These are phyloP conservation scores for Deinandra increscens DNA, from an alignment of 129 eudicot genomes.

Conservation along the genomic window DNA sequence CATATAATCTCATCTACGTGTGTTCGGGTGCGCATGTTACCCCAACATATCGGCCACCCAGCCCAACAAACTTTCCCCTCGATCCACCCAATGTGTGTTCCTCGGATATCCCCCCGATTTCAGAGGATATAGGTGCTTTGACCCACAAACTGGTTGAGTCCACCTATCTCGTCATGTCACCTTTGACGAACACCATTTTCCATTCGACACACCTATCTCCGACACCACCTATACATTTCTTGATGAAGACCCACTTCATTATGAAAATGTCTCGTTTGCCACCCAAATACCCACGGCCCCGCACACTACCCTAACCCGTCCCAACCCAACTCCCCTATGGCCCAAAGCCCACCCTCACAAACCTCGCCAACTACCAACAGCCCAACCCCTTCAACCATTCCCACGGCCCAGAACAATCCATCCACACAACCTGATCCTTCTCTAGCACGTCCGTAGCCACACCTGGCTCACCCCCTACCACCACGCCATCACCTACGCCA, in stretches of 20 bases:
- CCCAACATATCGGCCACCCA: not conserved
- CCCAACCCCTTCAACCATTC: too few species aligned
- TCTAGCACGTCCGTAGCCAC: too few species aligned
- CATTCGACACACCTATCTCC: not conserved
- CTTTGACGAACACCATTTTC: not conserved
- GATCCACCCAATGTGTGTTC: not conserved
- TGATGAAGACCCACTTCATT: not conserved
- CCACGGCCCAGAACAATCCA: too few species aligned
- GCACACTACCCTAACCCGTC: not conserved
- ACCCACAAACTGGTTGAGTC: not conserved
- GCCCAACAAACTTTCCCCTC: not conserved
- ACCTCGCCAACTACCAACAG: too few species aligned
- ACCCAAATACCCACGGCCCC: not conserved
- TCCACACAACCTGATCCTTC: too few species aligned
- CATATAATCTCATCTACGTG: not conserved
- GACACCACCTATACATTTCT: not conserved
- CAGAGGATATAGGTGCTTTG: not conserved
- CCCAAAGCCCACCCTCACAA: too few species aligned
- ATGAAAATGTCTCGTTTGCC: not conserved
- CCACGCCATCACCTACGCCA: too few species aligned
- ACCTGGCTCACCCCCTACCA: too few species aligned
- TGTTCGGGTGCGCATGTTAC: not conserved
- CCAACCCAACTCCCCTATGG: not conserved
- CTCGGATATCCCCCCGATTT: not conserved
- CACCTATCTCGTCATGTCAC: too few species aligned